Conservation (phyloP, 768 basidiomycete genomes). For the Flagelloscypha sp. region DNA sequence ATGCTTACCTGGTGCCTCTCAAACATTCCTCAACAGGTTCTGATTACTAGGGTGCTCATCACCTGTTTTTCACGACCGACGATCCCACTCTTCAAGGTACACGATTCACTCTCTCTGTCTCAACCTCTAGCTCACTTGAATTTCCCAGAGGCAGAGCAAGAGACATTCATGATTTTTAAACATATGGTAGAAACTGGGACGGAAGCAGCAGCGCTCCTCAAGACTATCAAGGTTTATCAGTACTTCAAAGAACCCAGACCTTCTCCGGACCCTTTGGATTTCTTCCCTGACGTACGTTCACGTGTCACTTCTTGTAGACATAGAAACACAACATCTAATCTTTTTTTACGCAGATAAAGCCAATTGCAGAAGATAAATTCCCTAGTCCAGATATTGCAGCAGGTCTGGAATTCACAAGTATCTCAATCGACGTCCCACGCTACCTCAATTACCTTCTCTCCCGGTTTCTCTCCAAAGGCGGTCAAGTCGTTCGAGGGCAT, state of each 20-base stretch:
- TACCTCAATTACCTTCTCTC: slow-evolving; percentile 59
- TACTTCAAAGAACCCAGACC: too few relatives aligned
- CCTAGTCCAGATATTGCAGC: slow-evolving; percentile 29
- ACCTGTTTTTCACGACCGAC: slow-evolving; percentile 30
- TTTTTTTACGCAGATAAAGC: too few relatives aligned
- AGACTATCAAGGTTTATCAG: too few relatives aligned
- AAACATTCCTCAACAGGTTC: not conserved
- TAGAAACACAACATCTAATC: too few relatives aligned
- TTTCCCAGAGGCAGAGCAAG: not conserved
- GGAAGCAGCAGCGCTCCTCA: too few relatives aligned
- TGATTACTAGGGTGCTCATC: slow-evolving; percentile 42
- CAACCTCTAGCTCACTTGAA: not conserved
- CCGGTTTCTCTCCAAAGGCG: slow-evolving; percentile 50
- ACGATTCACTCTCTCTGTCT: not conserved
- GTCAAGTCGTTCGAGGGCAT: slow-evolving; percentile 35
- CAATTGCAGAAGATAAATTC: too few relatives aligned
- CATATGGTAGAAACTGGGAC: too few relatives aligned
- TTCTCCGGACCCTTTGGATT: too few relatives aligned
- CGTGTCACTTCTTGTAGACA: too few relatives aligned
- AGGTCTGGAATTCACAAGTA: slow-evolving; percentile 48
- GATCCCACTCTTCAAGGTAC: not conserved
- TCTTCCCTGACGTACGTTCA: too few relatives aligned
- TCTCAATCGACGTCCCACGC: slow-evolving; percentile 53
- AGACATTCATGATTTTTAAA: too few relatives aligned
- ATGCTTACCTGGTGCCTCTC: not conserved